These are phyloP conservation scores for Tricharina praecox DNA, from an alignment of 495 filamentous ascomycete species.

Conservation along the genomic window DNA sequence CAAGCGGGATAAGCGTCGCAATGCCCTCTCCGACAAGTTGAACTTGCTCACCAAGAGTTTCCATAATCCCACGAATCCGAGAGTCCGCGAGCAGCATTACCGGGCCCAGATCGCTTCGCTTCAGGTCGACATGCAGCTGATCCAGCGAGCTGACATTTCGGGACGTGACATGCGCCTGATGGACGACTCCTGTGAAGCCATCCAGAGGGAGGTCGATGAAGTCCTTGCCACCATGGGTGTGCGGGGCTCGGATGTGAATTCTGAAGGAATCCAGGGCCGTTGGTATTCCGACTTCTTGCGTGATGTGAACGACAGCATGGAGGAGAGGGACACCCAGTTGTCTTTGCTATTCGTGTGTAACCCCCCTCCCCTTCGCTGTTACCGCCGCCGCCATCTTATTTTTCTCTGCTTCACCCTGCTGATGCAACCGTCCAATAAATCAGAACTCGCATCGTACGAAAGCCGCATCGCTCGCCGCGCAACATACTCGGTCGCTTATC, in stretches of 20 bases:
- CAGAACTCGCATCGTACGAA: slow-evolving; percentile 42
- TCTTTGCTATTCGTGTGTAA: slow-evolving; percentile 52
- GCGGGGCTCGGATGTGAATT: slow-evolving; percentile 37
- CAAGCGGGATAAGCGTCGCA: slow-evolving; percentile 81
- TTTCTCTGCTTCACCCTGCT: background rate
- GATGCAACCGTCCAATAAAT: background rate
- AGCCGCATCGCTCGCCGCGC: slow-evolving; percentile 34
- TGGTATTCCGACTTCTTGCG: slow-evolving; percentile 67
- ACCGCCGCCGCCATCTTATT: too few relatives aligned
- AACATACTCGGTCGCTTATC: slow-evolving; percentile 45
- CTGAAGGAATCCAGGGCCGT: slow-evolving; percentile 45
- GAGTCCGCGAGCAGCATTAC: slow-evolving; percentile 65
- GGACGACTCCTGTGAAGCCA: slow-evolving; percentile 49
- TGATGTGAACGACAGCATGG: slow-evolving; percentile 67
- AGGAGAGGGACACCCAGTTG: slow-evolving; percentile 64
- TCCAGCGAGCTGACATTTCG: slow-evolving; percentile 69
- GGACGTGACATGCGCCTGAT: slow-evolving; percentile 47
- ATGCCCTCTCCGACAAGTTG: slow-evolving; percentile 58
- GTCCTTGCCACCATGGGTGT: slow-evolving; percentile 35
- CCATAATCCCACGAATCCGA: slow-evolving; percentile 33
- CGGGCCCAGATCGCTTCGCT: slow-evolving; percentile 74
- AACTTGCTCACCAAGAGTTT: slow-evolving; percentile 55
- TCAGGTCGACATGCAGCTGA: slow-evolving; percentile 75
- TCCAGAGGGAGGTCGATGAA: slow-evolving; percentile 41
- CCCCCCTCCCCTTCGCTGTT: too few relatives aligned